Conservation (phyloP, 805 yeast genomes). For the Ogataea wickerhamii region DNA sequence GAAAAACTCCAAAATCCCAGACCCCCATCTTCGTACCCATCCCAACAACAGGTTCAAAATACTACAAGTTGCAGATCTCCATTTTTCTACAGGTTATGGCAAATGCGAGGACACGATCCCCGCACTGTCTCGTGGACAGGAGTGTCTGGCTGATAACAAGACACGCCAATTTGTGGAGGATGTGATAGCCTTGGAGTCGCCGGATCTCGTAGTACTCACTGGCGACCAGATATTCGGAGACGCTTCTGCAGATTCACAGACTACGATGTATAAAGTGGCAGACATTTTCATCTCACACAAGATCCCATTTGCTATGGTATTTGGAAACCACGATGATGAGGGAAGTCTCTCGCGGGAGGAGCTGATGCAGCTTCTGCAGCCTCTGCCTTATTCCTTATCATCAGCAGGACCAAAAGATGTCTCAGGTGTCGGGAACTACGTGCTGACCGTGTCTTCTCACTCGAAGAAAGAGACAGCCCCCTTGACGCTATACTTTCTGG, state of each 20-base stretch:
- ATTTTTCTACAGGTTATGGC: slow-evolving; percentile 83
- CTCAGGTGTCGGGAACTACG: slow-evolving; percentile 83
- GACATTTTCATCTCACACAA: slow-evolving; percentile 60
- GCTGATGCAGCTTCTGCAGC: slow-evolving; percentile 51
- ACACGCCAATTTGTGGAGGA: slow-evolving; percentile 58
- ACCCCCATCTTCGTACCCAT: slow-evolving; percentile 8
- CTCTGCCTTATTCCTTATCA: slow-evolving; percentile 68
- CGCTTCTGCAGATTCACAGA: slow-evolving; percentile 72
- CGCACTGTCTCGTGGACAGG: slow-evolving; percentile 28
- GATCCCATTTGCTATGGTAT: slow-evolving; percentile 79
- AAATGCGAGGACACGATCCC: slow-evolving; percentile 74
- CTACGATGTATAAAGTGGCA: slow-evolving; percentile 74
- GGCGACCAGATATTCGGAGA: slow-evolving; percentile 93
- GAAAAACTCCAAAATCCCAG: slow-evolving; percentile 3
- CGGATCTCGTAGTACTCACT: slow-evolving; percentile 80
- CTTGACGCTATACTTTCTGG: slow-evolving; percentile 69
- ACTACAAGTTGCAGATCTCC: slow-evolving; percentile 87
- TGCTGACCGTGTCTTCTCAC: slow-evolving; percentile 46
- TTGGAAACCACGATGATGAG: slow-evolving; percentile 96
- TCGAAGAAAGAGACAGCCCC: slow-evolving; percentile 36
- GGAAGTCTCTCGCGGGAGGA: slow-evolving; percentile 61
- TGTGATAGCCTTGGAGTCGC: slow-evolving; percentile 70
- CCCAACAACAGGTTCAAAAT: slow-evolving; percentile 61
- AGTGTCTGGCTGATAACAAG: slow-evolving; percentile 75
- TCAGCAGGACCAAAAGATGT: slow-evolving; percentile 60